Evolutionary conservation across 164 flowering plant species (phyloP), one percentile per base, ranked within the genome.

Genomic region (Aristolochia contorta): DNA sequence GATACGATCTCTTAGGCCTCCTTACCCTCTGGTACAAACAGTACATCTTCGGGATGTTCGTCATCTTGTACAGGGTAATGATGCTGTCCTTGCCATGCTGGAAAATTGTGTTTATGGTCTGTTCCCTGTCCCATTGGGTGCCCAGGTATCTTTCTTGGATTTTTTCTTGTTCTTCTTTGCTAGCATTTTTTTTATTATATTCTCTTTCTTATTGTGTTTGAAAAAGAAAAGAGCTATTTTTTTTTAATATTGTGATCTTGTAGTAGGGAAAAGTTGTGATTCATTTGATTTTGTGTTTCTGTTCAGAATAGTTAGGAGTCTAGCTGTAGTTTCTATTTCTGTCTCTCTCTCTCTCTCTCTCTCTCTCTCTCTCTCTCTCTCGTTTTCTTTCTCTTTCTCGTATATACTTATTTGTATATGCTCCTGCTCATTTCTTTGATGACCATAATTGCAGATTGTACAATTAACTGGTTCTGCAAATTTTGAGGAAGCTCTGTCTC

Each of bases 401-500:
- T 27, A 27, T 27, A 27, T 27, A 2, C 30, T 27, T 10, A 37
- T 43, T 33, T 43, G 21, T 59, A n/a, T 59, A 4, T 2, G 58
- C 46, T 8, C 62, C 23, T 55, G 16, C 57, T 57, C 10, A 12
- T 52, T 55, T 33, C 21, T 59, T 23, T 60, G 43, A 10, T 37
- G 43, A 8, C 12, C n/a, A 30, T 37, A 57, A 48, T 37, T 77
- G 71, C 83, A 94, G 99, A 94, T 94, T 68, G 91, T 94, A 57
- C 99, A 94, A 74, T 69, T 91, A 67, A 91, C 99, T 63, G 99
- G 96, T 65, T 91, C 99, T 69, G 96, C 91, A 15, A 74, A 94
- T 72, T 94, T 94, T 78, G 99, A 91, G 70, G 97, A 91, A 75
- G 99, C 99, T 23, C 73, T 94, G 81, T 85, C 90, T 56, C 78